phyloP scores from a whole-genome alignment of 2,329 filamentous ascomycete species.

The Podosphaera aphanis region DNA sequence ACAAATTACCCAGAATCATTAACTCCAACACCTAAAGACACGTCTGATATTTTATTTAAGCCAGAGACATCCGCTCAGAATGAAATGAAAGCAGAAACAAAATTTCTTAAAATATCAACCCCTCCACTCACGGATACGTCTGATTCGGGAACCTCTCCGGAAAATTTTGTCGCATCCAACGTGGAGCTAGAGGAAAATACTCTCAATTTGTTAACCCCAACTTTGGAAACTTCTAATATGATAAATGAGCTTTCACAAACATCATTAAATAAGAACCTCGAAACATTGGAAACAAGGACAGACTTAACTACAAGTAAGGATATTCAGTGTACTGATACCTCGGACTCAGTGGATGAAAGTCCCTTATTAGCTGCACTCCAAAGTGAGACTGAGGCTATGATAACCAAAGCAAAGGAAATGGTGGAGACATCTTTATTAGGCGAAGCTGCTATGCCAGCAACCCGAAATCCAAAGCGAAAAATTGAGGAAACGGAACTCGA shows the following conservation, averaged over 20 bases:
- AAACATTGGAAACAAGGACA: not conserved
- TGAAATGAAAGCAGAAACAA: not conserved
- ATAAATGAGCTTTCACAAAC: not conserved
- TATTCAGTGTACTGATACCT: slow-evolving; percentile 47
- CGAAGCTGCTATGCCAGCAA: slow-evolving; percentile 1
- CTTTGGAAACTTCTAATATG: not conserved
- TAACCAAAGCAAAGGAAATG: slow-evolving; percentile 71
- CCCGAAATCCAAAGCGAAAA: slow-evolving; percentile 43
- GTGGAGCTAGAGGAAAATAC: not conserved
- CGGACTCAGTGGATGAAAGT: slow-evolving; percentile 42
- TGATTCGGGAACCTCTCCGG: not conserved
- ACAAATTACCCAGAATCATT: too few species aligned
- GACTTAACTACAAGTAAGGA: not conserved
- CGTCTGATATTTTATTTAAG: not conserved
- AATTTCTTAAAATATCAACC: not conserved
- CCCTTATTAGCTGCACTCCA: slow-evolving; percentile 31
- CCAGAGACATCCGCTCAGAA: not conserved
- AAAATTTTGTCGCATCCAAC: not conserved
- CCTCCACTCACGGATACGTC: not conserved
- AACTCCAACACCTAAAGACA: not conserved
- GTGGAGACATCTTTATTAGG: slow-evolving; percentile 42
- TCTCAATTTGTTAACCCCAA: not conserved
- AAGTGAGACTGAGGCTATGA: slow-evolving; percentile 61
- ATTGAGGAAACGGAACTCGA: slow-evolving; percentile 40
- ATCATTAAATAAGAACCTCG: not conserved